Percentiles rank a stretch among this genome's conserved stretches.
phyloP scores from a whole-genome alignment of 2,329 filamentous ascomycete species.

The Xylariaceae sp. region DNA sequence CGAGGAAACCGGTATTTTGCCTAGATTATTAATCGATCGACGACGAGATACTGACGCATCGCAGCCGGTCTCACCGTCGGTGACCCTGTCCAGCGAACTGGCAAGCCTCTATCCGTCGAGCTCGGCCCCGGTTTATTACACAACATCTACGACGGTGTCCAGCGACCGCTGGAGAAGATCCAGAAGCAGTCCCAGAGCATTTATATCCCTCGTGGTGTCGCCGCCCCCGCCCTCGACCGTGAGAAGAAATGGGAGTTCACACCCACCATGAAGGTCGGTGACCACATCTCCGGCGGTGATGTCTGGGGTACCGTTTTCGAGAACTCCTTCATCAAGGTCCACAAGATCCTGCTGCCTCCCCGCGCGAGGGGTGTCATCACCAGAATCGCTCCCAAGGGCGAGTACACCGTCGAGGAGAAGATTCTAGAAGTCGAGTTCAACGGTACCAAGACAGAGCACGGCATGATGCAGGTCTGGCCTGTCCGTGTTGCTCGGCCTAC shows the following conservation, averaged over 20 bases:
- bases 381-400: conserved; percentile 80
- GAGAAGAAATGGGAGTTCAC: conserved; percentile 95
- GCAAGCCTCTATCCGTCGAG: conserved; percentile 95
- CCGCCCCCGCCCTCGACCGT: conserved; percentile 81
- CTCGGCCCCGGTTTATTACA: conserved; percentile 95
- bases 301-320: conserved; percentile 93
- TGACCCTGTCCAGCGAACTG: conserved; percentile 83
- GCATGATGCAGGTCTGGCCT: conserved; percentile 99
- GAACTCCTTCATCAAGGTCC: conserved; percentile 89
- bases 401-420: conserved; percentile 90
- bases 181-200: conserved; percentile 74
- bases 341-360: conserved; percentile 89
- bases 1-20: conserved; percentile 81
- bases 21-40: neutral
- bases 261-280: conserved; percentile 85
- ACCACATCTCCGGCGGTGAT: conserved; percentile 94
- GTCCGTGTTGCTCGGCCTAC: conserved; percentile 91
- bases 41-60: neutral
- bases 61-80: conserved; percentile 90
- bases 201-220: conserved; percentile 94
- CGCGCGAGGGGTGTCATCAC: conserved; percentile 89
- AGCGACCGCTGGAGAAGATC: conserved; percentile 86
- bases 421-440: conserved; percentile 96
- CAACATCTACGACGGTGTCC: conserved; percentile 99
- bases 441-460: conserved; percentile 86